Percentiles rank a stretch among this genome's conserved stretches.
Evolutionary conservation across 768 basidiomycete species (phyloP).

Genomic region (Suillus bovinus): DNA sequence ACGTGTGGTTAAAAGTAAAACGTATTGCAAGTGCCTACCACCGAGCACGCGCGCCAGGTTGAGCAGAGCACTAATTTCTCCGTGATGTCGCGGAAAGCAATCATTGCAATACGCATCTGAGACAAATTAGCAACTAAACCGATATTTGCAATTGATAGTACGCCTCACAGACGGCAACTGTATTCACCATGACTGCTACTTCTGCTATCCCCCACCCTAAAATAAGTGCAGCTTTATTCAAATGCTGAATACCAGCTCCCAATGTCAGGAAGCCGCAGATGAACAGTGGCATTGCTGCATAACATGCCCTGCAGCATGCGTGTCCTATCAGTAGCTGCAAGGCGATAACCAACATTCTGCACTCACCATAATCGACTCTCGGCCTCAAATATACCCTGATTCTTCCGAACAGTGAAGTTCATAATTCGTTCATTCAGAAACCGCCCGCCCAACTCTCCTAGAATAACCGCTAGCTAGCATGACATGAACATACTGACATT

Average conservation of each 20-base stretch:
- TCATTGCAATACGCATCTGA: slow-evolving; percentile 41
- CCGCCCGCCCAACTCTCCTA: slow-evolving; percentile 53
- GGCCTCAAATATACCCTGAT: slow-evolving; percentile 54
- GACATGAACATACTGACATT: neutral
- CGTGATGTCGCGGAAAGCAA: slow-evolving; percentile 36
- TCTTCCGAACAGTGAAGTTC: slow-evolving; percentile 41
- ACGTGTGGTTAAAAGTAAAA: neutral
- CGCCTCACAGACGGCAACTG: slow-evolving; percentile 39
- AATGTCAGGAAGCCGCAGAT: slow-evolving; percentile 43
- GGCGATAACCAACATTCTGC: neutral
- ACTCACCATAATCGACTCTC: slow-evolving; percentile 46
- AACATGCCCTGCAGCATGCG: slow-evolving; percentile 33
- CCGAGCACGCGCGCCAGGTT: slow-evolving; percentile 39
- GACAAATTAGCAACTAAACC: neutral
- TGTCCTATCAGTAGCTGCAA: neutral
- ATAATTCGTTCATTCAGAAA: slow-evolving; percentile 54
- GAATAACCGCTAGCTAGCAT: slow-evolving; percentile 43
- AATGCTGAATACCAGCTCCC: slow-evolving; percentile 38
- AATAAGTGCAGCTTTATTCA: slow-evolving; percentile 32
- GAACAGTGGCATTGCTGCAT: slow-evolving; percentile 41
- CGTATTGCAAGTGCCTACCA: slow-evolving; percentile 20
- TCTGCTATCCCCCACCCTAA: slow-evolving; percentile 48
- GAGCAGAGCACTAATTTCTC: slow-evolving; percentile 43
- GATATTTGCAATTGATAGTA: neutral
- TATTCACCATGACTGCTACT: slow-evolving; percentile 38